These are phyloP conservation scores for Hypoxylon rubiginosum DNA, from an alignment of 2,329 filamentous ascomycete genomes.

Conservation along the genomic window DNA sequence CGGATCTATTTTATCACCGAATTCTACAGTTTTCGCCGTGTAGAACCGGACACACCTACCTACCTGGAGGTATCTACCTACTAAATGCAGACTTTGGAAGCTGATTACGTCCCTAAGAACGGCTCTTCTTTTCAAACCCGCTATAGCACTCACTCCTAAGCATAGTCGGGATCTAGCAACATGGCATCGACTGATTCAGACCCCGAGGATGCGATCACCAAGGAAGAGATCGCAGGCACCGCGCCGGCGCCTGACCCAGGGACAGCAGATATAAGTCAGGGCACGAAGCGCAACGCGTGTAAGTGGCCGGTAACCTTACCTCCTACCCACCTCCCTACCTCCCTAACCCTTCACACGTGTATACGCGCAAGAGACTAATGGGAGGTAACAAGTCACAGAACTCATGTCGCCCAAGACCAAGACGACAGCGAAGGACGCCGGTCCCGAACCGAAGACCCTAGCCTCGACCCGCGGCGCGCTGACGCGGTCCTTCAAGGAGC, in stretches of 20 bases:
- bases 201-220: constrained; percentile 56
- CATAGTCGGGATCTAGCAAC: background rate
- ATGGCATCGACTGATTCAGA: constrained; percentile 47
- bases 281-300: constrained; percentile 59
- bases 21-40: background rate
- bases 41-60: constrained; percentile 7
- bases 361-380: constrained; percentile 6
- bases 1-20: constrained; percentile 42
- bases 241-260: constrained; percentile 47
- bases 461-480: constrained; percentile 35
- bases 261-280: constrained; percentile 37
- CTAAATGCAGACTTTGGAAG: constrained; percentile 12
- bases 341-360: background rate
- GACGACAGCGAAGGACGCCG: constrained; percentile 45
- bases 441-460: constrained; percentile 32
- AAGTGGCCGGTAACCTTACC: constrained; percentile 37
- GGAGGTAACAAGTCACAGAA: constrained; percentile 58
- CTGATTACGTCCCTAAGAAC: background rate
- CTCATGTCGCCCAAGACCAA: constrained; percentile 67
- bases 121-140: background rate
- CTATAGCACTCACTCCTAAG: background rate
- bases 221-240: constrained; percentile 57
- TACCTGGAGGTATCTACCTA: too few relatives aligned
- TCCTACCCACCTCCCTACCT: constrained; percentile 1
- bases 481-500: constrained; percentile 55